Conservation (phyloP, 257 asterid genomes). For the Verbena officinalis region DNA sequence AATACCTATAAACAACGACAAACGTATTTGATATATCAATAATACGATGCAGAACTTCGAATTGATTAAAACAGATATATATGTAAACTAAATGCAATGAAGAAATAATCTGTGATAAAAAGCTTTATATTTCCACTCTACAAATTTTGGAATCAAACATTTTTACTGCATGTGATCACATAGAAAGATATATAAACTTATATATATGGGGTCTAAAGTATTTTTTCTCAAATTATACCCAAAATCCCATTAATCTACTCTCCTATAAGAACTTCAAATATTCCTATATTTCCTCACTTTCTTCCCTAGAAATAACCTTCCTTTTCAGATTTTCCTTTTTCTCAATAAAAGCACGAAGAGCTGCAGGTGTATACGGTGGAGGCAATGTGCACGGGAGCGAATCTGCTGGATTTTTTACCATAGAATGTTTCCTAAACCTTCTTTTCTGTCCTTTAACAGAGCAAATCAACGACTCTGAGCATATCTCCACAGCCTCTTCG, state of each 20-base stretch:
- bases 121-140: too few species aligned
- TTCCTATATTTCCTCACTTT: background rate
- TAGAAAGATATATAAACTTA: background rate
- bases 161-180: slow-evolving; percentile 1
- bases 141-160: background rate
- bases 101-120: too few species aligned
- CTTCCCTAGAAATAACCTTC: slow-evolving; percentile 47
- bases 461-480: slow-evolving; percentile 67
- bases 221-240: background rate
- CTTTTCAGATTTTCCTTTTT: slow-evolving; percentile 49
- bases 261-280: background rate
- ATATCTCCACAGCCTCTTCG: slow-evolving; percentile 57
- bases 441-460: slow-evolving; percentile 58
- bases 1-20: too few species aligned
- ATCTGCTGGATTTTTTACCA: slow-evolving; percentile 51
- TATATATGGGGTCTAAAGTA: background rate
- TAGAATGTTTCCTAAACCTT: slow-evolving; percentile 55
- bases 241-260: too few species aligned
- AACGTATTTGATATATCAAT: too few species aligned
- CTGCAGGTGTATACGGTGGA: slow-evolving; percentile 36
- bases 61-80: too few species aligned
- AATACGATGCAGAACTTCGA: too few species aligned
- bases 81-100: too few species aligned
- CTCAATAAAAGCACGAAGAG: slow-evolving; percentile 36
- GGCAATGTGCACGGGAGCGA: slow-evolving; percentile 61